Percentiles rank a stretch among this genome's conserved stretches.
phyloP scores from a whole-genome alignment of 306 rosid genomes.

The Castanea crenata region DNA sequence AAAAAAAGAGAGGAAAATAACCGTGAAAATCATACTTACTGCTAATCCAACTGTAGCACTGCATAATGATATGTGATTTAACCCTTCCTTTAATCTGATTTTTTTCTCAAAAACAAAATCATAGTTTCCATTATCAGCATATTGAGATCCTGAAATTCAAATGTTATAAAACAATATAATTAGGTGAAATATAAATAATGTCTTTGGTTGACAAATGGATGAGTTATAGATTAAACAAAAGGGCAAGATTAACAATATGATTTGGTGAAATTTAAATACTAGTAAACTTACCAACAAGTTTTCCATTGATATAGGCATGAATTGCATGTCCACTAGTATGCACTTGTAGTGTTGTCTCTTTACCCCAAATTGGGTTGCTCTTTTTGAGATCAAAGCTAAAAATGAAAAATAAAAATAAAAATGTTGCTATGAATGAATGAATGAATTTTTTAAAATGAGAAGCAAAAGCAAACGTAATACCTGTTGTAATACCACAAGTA shows the following conservation, averaged over 20 bases:
- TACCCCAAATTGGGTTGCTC: constrained; percentile 5
- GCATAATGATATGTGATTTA: constrained; percentile 22
- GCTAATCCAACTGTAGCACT: constrained; percentile 41
- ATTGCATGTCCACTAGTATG: constrained; percentile 25
- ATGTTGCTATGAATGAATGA: too few species aligned
- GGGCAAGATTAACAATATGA: not conserved
- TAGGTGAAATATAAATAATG: not conserved
- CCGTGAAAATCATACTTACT: constrained; percentile 8
- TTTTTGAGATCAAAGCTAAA: not conserved
- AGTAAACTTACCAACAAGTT: constrained; percentile 13
- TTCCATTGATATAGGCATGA: constrained; percentile 33
- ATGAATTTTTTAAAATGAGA: not conserved
- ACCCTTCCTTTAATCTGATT: constrained; percentile 23
- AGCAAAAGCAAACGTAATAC: not conserved
- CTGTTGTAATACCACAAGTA: constrained; percentile 39
- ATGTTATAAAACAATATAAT: not conserved
- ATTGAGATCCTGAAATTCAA: constrained; percentile 24
- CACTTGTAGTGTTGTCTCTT: constrained; percentile 9
- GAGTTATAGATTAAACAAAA: too few species aligned
- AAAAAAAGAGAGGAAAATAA: not conserved
- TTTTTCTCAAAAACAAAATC: constrained; percentile 19
- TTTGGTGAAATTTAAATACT: not conserved
- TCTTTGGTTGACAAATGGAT: too few species aligned
- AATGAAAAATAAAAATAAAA: not conserved
- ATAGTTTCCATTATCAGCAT: constrained; percentile 19